These are phyloP conservation scores for Penicillium lagena DNA, from an alignment of 495 filamentous ascomycete species.

Conservation along the genomic window DNA sequence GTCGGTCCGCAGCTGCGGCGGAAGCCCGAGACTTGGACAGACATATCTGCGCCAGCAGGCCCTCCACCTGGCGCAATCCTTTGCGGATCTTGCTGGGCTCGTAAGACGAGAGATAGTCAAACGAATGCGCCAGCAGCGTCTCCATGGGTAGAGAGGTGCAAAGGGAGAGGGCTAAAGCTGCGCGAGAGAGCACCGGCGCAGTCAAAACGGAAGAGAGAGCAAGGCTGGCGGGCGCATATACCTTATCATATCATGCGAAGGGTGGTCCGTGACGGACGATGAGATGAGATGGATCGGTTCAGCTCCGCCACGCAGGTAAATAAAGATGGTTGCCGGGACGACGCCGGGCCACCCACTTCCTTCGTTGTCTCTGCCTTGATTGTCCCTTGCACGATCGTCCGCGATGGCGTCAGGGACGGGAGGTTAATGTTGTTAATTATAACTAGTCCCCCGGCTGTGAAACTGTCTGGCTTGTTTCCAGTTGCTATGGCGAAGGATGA, in stretches of 20 bases:
- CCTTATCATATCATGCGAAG: background rate
- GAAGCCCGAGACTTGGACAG: constrained; percentile 53
- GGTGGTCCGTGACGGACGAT: constrained; percentile 19
- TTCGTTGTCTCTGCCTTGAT: constrained; percentile 5
- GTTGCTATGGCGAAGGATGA: constrained; percentile 2
- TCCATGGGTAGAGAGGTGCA: constrained; percentile 57
- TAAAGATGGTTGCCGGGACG: constrained; percentile 20
- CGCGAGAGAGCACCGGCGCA: too few relatives aligned
- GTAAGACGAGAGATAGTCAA: constrained; percentile 94
- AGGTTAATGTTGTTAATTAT: constrained; percentile 5
- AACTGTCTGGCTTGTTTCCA: background rate
- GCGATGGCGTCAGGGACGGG: constrained; percentile 3
- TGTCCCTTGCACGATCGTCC: background rate
- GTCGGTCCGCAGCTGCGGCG: constrained; percentile 34
- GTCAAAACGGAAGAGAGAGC: background rate
- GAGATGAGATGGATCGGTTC: constrained; percentile 13
- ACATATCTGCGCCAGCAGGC: constrained; percentile 92
- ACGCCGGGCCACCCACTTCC: constrained; percentile 5
- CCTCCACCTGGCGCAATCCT: constrained; percentile 91
- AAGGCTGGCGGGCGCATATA: background rate
- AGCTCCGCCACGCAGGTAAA: background rate
- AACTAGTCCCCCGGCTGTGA: background rate
- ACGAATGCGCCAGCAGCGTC: constrained; percentile 82
- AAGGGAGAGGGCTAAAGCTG: constrained; percentile 8
- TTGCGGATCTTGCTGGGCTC: constrained; percentile 85